phyloP scores from a whole-genome alignment of 108 stramenopile genomes.

The Stephanodiscus minutulus region DNA sequence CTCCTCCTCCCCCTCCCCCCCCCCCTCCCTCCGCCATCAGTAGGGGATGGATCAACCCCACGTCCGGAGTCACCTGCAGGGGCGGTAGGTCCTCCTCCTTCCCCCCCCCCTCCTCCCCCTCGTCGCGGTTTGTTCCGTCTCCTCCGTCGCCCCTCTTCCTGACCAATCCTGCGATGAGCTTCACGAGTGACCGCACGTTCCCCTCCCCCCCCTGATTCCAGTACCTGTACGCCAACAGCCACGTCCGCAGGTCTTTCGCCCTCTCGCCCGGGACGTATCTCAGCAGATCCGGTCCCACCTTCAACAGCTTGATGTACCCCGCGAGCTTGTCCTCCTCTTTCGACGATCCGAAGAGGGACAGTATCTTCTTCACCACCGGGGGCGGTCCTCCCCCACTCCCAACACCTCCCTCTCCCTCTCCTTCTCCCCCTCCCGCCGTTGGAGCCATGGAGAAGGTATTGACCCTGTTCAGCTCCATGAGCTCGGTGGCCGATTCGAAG shows the following conservation, averaged over 20 bases:
- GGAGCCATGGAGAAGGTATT: conserved; percentile 71
- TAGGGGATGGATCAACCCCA: conserved; percentile 80
- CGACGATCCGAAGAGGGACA: conserved; percentile 75
- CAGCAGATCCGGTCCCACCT: conserved; percentile 79
- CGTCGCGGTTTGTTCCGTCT: background rate
- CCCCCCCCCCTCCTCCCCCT: conserved; percentile 14
- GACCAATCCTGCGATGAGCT: conserved; percentile 61
- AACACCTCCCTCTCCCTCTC: too few relatives aligned
- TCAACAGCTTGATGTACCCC: conserved; percentile 84
- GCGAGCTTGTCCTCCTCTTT: conserved; percentile 84
- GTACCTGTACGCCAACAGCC: conserved; percentile 86
- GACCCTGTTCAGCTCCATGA: conserved; percentile 76
- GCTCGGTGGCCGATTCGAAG: conserved; percentile 86
- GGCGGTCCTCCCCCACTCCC: conserved; percentile 89
- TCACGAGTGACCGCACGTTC: conserved; percentile 40
- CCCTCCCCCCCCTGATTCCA: conserved; percentile 82
- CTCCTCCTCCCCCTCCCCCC: too few relatives aligned
- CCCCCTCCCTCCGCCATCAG: background rate
- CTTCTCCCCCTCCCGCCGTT: conserved; percentile 34
- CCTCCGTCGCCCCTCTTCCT: conserved; percentile 10
- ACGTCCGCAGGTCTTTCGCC: conserved; percentile 75
- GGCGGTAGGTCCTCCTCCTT: conserved; percentile 58
- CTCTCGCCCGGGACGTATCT: conserved; percentile 88
- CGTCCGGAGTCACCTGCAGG: conserved; percentile 72
- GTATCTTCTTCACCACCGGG: conserved; percentile 76